Conservation (phyloP, 768 basidiomycete species). For the Podaxis sp. region DNA sequence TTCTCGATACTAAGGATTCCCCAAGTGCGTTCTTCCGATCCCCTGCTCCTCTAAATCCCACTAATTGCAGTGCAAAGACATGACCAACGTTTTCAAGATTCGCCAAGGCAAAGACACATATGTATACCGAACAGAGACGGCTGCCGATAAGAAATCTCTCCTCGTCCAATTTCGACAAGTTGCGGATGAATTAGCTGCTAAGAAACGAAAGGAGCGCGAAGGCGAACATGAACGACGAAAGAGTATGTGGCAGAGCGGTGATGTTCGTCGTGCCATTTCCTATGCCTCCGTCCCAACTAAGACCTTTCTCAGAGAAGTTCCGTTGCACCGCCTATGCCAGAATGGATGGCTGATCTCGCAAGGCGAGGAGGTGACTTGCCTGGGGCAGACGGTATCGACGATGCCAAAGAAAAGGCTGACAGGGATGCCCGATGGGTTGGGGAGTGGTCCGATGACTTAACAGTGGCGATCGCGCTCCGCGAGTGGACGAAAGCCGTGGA, state of each 20-base stretch:
- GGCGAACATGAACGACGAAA: slow-evolving; percentile 88
- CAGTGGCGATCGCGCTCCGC: slow-evolving; percentile 84
- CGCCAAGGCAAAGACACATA: slow-evolving; percentile 90
- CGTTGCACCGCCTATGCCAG: slow-evolving; percentile 57
- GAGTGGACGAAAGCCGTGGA: slow-evolving; percentile 87
- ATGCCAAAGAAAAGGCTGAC: slow-evolving; percentile 71
- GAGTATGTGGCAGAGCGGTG: slow-evolving; percentile 55
- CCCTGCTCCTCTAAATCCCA: slow-evolving; percentile 2
- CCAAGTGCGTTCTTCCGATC: slow-evolving; percentile 51
- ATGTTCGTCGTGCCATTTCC: slow-evolving; percentile 20
- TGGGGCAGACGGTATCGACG: slow-evolving; percentile 30
- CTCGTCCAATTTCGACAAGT: slow-evolving; percentile 86
- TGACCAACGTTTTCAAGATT: slow-evolving; percentile 98
- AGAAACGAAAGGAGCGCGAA: slow-evolving; percentile 90
- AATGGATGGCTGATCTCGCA: slow-evolving; percentile 73
- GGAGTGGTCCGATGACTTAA: slow-evolving; percentile 89
- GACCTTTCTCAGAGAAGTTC: slow-evolving; percentile 23
- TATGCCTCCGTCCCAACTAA: background rate
- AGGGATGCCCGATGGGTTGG: slow-evolving; percentile 82
- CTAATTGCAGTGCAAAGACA: slow-evolving; percentile 31
- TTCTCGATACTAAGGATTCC: slow-evolving; percentile 94
- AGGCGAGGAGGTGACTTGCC: slow-evolving; percentile 47
- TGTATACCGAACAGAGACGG: slow-evolving; percentile 83
- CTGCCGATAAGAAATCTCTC: slow-evolving; percentile 82
- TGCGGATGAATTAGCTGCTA: slow-evolving; percentile 85